Conservation (phyloP, 192 early-diverging fungal species). For the Mortierella alpina region DNA sequence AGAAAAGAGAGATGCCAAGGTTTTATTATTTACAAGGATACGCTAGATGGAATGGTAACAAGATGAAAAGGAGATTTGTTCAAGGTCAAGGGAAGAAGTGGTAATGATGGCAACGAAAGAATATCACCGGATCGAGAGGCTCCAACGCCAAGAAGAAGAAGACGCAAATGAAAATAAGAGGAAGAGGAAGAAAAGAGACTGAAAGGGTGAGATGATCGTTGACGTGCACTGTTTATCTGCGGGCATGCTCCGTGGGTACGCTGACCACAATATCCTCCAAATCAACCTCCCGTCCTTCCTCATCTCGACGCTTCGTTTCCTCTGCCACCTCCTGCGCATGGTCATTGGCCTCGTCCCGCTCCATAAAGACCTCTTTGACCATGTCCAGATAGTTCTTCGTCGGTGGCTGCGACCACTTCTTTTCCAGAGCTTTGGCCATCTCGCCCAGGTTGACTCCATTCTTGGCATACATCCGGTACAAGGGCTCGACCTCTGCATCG, state of each 20-base stretch:
- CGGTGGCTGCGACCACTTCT: constrained; percentile 56
- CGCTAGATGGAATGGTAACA: not conserved
- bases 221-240: not conserved
- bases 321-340: constrained; percentile 33
- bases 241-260: constrained; percentile 23
- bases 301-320: constrained; percentile 32
- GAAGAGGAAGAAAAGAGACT: not conserved
- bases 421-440: constrained; percentile 53
- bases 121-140: too few species aligned
- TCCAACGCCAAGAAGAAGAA: not conserved
- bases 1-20: not conserved
- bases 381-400: constrained; percentile 41
- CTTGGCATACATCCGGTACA: constrained; percentile 57
- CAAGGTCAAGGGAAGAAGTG: not conserved
- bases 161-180: too few species aligned
- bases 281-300: constrained; percentile 38
- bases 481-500: constrained; percentile 50
- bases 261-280: constrained; percentile 50
- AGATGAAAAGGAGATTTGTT: too few species aligned
- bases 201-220: not conserved
- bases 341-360: constrained; percentile 42
- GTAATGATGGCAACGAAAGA: not conserved
- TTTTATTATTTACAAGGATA: constrained; percentile 8
- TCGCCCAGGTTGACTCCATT: constrained; percentile 55
- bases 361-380: constrained; percentile 50